These are phyloP conservation scores for Plantago ovata DNA, from an alignment of 257 asterid species.

Conservation along the genomic window DNA sequence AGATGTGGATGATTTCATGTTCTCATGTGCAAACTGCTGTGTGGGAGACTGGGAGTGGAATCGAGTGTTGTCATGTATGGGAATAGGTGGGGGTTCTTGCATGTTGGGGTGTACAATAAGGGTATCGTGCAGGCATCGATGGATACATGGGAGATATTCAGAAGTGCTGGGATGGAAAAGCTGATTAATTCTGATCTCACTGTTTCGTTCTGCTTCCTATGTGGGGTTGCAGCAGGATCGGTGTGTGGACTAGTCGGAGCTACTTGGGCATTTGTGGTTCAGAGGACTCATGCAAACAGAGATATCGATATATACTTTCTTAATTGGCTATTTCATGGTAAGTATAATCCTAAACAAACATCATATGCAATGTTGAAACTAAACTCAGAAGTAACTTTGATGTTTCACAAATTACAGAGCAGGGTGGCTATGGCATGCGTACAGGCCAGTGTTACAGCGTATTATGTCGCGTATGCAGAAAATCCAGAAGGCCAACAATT, in stretches of 20 bases:
- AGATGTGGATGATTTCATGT: conserved; percentile 61
- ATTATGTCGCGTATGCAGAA: conserved; percentile 60
- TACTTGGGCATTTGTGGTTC: conserved; percentile 40
- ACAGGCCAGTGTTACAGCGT: conserved; percentile 54
- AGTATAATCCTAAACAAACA: neutral
- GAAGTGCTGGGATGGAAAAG: conserved; percentile 43
- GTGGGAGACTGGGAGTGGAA: conserved; percentile 33
- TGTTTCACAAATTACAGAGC: conserved; percentile 32
- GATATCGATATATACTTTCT: conserved; percentile 42
- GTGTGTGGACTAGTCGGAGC: conserved; percentile 47
- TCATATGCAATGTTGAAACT: neutral
- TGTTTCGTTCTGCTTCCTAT: conserved; percentile 58
- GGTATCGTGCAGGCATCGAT: conserved; percentile 51
- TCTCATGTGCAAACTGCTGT: conserved; percentile 52
- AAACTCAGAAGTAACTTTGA: neutral
- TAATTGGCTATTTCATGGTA: conserved; percentile 51
- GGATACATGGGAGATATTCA: conserved; percentile 55
- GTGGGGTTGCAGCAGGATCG: conserved; percentile 53
- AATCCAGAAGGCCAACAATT: conserved; percentile 52
- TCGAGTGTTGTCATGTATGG: conserved; percentile 41
- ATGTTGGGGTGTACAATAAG: conserved; percentile 46
- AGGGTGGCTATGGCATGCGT: conserved; percentile 58
- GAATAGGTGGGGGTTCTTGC: conserved; percentile 58
- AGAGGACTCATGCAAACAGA: conserved; percentile 43
- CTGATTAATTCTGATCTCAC: conserved; percentile 51